phyloP scores from a whole-genome alignment of 1,139 yeast genomes.

The Candida gigantensis region DNA sequence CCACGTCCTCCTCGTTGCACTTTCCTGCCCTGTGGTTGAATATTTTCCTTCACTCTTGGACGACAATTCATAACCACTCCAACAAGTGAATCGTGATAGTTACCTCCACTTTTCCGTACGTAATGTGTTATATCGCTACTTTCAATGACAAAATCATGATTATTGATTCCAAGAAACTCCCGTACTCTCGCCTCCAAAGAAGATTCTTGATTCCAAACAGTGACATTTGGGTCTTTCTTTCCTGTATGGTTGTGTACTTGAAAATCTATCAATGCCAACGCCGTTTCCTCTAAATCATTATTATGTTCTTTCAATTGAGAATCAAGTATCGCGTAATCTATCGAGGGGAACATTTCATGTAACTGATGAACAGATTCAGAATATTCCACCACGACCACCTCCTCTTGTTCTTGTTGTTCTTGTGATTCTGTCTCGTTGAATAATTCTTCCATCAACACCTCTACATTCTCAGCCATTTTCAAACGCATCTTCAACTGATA shows the following conservation, averaged over 20 bases:
- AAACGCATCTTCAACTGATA: slow-evolving; percentile 27
- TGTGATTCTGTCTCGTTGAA: slow-evolving; percentile 20
- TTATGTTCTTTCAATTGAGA: slow-evolving; percentile 17
- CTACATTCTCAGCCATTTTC: slow-evolving; percentile 21
- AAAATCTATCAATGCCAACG: slow-evolving; percentile 10
- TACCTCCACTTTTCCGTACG: slow-evolving; percentile 17
- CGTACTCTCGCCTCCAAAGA: slow-evolving; percentile 2
- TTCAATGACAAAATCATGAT: slow-evolving; percentile 4
- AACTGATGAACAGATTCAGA: slow-evolving; percentile 10
- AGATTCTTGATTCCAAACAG: slow-evolving; percentile 12
- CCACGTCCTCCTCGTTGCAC: slow-evolving; percentile 20
- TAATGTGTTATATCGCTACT: slow-evolving; percentile 11
- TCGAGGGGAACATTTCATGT: slow-evolving; percentile 26
- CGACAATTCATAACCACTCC: slow-evolving; percentile 27
- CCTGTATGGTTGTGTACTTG: neutral
- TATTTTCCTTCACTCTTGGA: slow-evolving; percentile 9
- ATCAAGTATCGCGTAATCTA: slow-evolving; percentile 18
- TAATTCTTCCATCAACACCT: slow-evolving; percentile 23
- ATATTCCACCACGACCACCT: slow-evolving; percentile 1
- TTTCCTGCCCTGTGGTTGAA: slow-evolving; percentile 2
- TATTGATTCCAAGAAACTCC: slow-evolving; percentile 7
- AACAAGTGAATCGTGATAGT: slow-evolving; percentile 26
- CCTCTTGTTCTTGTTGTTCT: slow-evolving; percentile 9
- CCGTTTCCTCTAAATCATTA: slow-evolving; percentile 20
- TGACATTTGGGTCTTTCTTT: slow-evolving; percentile 1